These are phyloP conservation scores for Trichosporon coremiiforme DNA, from an alignment of 1,284 basidiomycete species.

Conservation along the genomic window DNA sequence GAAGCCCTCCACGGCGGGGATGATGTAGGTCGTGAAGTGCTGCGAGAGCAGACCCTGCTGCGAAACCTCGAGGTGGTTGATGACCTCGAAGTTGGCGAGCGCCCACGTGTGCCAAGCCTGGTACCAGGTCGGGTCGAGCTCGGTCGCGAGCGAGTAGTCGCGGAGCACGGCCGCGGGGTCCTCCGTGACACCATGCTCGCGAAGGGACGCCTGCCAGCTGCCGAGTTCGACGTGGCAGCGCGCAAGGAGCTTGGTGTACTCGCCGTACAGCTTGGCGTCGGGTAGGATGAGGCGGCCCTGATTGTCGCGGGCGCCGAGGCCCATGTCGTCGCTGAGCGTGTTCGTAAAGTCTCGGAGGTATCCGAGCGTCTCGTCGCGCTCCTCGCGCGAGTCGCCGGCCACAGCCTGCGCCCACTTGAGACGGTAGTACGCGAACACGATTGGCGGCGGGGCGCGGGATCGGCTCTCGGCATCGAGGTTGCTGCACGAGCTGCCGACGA, in stretches of 20 bases:
- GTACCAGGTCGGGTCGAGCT: slow-evolving; percentile 93
- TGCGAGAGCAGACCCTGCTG: slow-evolving; percentile 71
- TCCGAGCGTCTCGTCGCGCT: slow-evolving; percentile 67
- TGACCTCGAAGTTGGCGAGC: slow-evolving; percentile 92
- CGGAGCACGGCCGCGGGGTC: slow-evolving; percentile 79
- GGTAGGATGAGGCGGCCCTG: slow-evolving; percentile 56
- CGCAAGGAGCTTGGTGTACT: slow-evolving; percentile 85
- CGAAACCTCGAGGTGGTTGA: slow-evolving; percentile 75
- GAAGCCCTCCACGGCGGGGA: slow-evolving; percentile 96
- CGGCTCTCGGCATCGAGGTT: slow-evolving; percentile 58
- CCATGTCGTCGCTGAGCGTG: slow-evolving; percentile 74
- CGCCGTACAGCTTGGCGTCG: slow-evolving; percentile 66
- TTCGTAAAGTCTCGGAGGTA: slow-evolving; percentile 85
- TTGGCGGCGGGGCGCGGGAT: slow-evolving; percentile 83
- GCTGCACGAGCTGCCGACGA: slow-evolving; percentile 66
- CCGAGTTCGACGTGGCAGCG: slow-evolving; percentile 97
- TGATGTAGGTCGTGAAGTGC: slow-evolving; percentile 80
- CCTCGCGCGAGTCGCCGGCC: slow-evolving; percentile 34
- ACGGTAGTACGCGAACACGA: slow-evolving; percentile 96
- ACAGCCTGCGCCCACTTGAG: slow-evolving; percentile 89
- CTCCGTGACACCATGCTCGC: slow-evolving; percentile 62
- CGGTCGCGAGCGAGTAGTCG: slow-evolving; percentile 84
- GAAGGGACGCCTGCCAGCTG: slow-evolving; percentile 85
- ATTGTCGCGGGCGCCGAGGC: slow-evolving; percentile 62
- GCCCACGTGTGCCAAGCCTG: slow-evolving; percentile 99